These are phyloP conservation scores for Pythium grandisporangium DNA, from an alignment of 352 stramenopile species.

Conservation along the genomic window DNA sequence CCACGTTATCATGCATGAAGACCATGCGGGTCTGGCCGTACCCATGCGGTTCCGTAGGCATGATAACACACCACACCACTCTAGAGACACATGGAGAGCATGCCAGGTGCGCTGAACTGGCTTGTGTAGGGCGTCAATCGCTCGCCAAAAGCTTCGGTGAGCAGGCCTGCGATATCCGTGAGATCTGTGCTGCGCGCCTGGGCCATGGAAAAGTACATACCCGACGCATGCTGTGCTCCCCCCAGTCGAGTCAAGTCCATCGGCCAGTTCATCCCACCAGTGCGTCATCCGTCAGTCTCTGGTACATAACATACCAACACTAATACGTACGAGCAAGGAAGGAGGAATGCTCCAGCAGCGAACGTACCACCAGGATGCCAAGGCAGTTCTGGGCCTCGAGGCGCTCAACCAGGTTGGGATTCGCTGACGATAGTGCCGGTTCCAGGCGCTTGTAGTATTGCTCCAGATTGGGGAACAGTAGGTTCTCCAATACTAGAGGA, in stretches of 20 bases:
- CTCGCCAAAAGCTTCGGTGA: slow-evolving; percentile 78
- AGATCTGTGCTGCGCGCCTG: slow-evolving; percentile 26
- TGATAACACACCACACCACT: too few relatives aligned
- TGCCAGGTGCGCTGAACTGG: slow-evolving; percentile 24
- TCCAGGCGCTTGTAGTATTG: slow-evolving; percentile 85
- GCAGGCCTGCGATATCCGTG: slow-evolving; percentile 36
- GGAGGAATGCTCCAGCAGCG: too few relatives aligned
- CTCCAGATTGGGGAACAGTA: slow-evolving; percentile 86
- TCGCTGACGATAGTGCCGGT: slow-evolving; percentile 59
- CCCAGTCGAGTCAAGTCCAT: too few relatives aligned
- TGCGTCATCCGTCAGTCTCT: too few relatives aligned
- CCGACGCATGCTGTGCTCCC: slow-evolving; percentile 77
- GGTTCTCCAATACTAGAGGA: slow-evolving; percentile 87
- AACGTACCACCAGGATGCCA: slow-evolving; percentile 78
- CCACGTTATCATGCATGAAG: too few relatives aligned
- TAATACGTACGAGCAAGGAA: too few relatives aligned
- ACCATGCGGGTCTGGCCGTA: too few relatives aligned
- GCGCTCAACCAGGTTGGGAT: slow-evolving; percentile 69
- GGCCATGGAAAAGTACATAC: slow-evolving; percentile 71
- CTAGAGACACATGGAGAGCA: slow-evolving; percentile 41
- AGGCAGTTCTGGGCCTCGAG: slow-evolving; percentile 81
- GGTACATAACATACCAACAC: too few relatives aligned
- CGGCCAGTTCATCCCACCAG: too few relatives aligned
- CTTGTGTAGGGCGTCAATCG: slow-evolving; percentile 68
- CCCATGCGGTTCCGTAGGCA: too few relatives aligned